These are phyloP conservation scores for Nemania abortiva DNA, from an alignment of 2,329 filamentous ascomycete genomes.

Conservation along the genomic window DNA sequence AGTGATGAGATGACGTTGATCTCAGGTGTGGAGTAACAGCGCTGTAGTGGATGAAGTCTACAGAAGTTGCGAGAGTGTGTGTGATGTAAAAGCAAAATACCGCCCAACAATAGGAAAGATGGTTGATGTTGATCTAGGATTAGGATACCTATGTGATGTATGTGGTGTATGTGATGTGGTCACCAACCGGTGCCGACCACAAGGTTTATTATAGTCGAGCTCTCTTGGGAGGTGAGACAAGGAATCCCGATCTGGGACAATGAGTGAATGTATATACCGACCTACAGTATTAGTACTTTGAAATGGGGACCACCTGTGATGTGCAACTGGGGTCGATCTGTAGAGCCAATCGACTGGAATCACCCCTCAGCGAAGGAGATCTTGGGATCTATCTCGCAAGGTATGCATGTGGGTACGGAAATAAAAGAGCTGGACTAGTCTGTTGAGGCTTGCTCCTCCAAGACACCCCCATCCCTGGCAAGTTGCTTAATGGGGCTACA, in stretches of 20 bases:
- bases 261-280: slow-evolving; percentile 43
- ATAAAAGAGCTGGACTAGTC: slow-evolving; percentile 41
- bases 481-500: slow-evolving; percentile 40
- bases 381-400: slow-evolving; percentile 43
- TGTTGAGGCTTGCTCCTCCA: slow-evolving; percentile 40
- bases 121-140: slow-evolving; percentile 17
- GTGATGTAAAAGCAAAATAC: slow-evolving; percentile 39
- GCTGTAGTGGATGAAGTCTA: slow-evolving; percentile 20
- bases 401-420: slow-evolving; percentile 46
- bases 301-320: slow-evolving; percentile 40
- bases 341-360: slow-evolving; percentile 49
- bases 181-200: slow-evolving; percentile 30
- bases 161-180: slow-evolving; percentile 4
- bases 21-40: slow-evolving; percentile 1
- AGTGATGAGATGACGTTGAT: slow-evolving; percentile 18
- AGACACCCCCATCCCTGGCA: slow-evolving; percentile 34
- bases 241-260: slow-evolving; percentile 40
- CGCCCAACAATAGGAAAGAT: slow-evolving; percentile 38
- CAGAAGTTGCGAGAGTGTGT: slow-evolving; percentile 23
- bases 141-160: not conserved
- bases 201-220: slow-evolving; percentile 41
- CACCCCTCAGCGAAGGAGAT: slow-evolving; percentile 46
- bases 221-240: slow-evolving; percentile 34
- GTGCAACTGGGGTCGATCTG: slow-evolving; percentile 49
- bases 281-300: slow-evolving; percentile 31